Evolutionary conservation across 2,329 filamentous ascomycete species (phyloP), one percentile per base, ranked within the genome.

Genomic region (Penicillium psychrosexuale): DNA sequence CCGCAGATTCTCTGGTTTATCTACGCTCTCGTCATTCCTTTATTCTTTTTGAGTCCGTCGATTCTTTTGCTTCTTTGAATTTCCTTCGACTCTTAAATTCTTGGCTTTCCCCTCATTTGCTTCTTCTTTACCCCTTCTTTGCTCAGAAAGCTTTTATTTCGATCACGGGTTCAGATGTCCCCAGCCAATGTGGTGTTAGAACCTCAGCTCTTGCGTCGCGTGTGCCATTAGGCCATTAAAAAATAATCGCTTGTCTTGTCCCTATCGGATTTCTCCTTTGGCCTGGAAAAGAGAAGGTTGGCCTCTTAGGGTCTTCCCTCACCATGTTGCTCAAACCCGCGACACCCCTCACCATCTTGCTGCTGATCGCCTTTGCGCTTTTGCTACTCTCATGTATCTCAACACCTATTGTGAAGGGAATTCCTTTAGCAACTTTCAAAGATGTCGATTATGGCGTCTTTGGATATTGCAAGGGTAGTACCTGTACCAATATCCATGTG

Each of bases 371-470:
- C 62, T 97, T 99, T 74, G 88, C 81, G 60, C 80, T 97, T 59
- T 82, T 97, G 49, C 80, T 97, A 44, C 80, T 99, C 37, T 90
- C 91, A 44, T 90, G 92, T 37, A 78, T 99, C n/a, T 96, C 93
- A 1, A 92, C 91, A 0, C 94, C 94, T 17, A 85, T 99, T 63
- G 88, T 97, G 70, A 86, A 88, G 69, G 82, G 81, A 27, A 95
- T 99, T 44, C 90, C 91, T 9, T 80, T 99, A 39, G 92, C 89
- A 36, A 86, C 84, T 49, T 93, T 86, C 69, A 77, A 86, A 39
- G 86, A 87, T 65, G 84, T 90, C 64, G 86, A 86, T 63, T 97
- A 95, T 78, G 94, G 94, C 46, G 92, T 97, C 46, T 93, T 97
- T 77, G 94, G 94, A 27, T 96, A 85, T 67, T 99, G 94, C 75